Conservation (phyloP, 2,329 filamentous ascomycete species). For the Fusarium sp. region DNA sequence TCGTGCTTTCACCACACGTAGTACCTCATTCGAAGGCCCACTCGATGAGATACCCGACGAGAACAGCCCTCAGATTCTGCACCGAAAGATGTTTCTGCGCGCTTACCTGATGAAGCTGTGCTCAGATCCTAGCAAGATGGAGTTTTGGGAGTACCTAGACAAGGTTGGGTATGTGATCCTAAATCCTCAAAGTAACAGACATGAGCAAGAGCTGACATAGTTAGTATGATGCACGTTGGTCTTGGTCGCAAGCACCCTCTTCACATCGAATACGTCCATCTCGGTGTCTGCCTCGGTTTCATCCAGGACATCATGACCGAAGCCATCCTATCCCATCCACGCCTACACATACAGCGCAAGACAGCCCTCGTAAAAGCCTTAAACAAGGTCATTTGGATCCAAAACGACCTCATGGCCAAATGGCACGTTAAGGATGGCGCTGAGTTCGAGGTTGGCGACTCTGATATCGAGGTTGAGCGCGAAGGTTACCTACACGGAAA, state of each 20-base stretch:
- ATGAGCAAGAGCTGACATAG: neutral
- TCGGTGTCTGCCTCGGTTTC: constrained; percentile 78
- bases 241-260: constrained; percentile 78
- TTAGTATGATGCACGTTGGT: constrained; percentile 83
- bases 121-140: constrained; percentile 78
- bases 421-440: constrained; percentile 81
- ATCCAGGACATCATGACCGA: constrained; percentile 84
- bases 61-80: constrained; percentile 78
- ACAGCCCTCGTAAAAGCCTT: constrained; percentile 80
- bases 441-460: constrained; percentile 65
- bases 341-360: constrained; percentile 75
- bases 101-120: constrained; percentile 82
- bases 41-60: constrained; percentile 74
- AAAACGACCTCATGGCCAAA: constrained; percentile 88
- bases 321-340: constrained; percentile 79
- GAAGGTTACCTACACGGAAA: constrained; percentile 76
- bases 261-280: constrained; percentile 85
- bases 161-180: constrained; percentile 75
- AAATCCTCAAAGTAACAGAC: neutral
- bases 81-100: constrained; percentile 82
- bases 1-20: constrained; percentile 75
- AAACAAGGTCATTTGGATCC: constrained; percentile 87
- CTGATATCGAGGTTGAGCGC: constrained; percentile 66
- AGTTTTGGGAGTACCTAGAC: constrained; percentile 87
- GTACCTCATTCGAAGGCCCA: constrained; percentile 74